phyloP scores from a whole-genome alignment of 2,329 filamentous ascomycete species.

The Magnaporthiopsis incrustans region DNA sequence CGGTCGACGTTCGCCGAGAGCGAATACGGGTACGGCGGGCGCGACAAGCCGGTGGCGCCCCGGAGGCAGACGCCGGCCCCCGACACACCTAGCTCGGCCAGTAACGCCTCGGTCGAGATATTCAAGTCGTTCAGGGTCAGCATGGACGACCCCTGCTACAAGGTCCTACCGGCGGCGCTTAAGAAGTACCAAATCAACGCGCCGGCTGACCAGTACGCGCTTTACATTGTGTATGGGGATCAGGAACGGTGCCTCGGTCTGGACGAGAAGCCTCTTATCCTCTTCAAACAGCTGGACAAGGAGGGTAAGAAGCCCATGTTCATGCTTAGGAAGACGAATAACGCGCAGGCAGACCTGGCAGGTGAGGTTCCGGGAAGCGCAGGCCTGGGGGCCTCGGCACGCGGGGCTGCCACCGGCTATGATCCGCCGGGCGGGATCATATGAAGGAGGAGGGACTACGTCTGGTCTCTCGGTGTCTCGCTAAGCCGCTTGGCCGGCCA shows the following conservation, averaged over 20 bases:
- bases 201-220: constrained; percentile 92
- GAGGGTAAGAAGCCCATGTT: constrained; percentile 99
- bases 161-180: constrained; percentile 88
- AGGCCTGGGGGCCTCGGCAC: constrained; percentile 35
- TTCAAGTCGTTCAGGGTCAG: constrained; percentile 98
- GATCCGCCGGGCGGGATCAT: constrained; percentile 55
- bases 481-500: too few species aligned
- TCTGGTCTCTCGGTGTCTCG: too few species aligned
- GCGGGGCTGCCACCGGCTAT: constrained; percentile 39
- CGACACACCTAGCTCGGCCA: constrained; percentile 45
- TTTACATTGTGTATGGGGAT: constrained; percentile 98
- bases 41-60: constrained; percentile 35
- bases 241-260: constrained; percentile 88
- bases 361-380: constrained; percentile 44
- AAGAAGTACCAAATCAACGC: constrained; percentile 99
- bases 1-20: constrained; percentile 47
- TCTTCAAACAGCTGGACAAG: constrained; percentile 96
- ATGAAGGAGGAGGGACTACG: constrained; percentile 18
- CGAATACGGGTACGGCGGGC: constrained; percentile 32
- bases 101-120: constrained; percentile 71
- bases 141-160: constrained; percentile 97
- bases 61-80: constrained; percentile 55
- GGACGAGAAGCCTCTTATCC: constrained; percentile 86
- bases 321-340: constrained; percentile 72
- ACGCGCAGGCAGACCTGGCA: constrained; percentile 36